Conservation (phyloP, 2,329 filamentous ascomycete species). For the Arthroderma sp. region DNA sequence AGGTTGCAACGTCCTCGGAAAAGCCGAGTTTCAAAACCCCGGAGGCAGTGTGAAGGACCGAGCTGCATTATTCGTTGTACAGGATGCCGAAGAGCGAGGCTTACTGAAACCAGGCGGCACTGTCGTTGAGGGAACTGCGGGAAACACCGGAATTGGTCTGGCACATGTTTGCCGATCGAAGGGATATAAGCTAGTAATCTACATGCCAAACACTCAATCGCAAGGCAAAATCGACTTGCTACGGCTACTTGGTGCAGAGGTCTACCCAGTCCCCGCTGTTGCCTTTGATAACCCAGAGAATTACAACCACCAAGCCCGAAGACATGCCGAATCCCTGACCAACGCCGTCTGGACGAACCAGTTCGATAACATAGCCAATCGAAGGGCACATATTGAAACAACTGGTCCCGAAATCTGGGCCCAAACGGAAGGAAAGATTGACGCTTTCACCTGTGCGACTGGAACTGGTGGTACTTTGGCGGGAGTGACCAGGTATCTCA, state of each 20-base stretch:
- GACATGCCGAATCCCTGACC: conserved; percentile 74
- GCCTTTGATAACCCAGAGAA: conserved; percentile 91
- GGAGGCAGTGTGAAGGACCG: conserved; percentile 94
- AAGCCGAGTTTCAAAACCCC: conserved; percentile 98
- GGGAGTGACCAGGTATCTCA: conserved; percentile 76
- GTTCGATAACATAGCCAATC: conserved; percentile 93
- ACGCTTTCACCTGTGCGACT: conserved; percentile 91
- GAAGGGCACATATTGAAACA: conserved; percentile 88
- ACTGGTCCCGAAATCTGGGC: conserved; percentile 96
- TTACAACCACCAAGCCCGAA: conserved; percentile 90
- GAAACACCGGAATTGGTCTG: conserved; percentile 95
- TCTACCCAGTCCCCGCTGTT: conserved; percentile 89
- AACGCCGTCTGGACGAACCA: conserved; percentile 98
- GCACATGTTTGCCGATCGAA: conserved; percentile 88
- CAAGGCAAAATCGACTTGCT: conserved; percentile 95
- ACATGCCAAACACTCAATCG: conserved; percentile 98
- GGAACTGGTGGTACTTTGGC: conserved; percentile 88
- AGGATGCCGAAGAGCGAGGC: conserved; percentile 81
- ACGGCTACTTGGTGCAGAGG: conserved; percentile 80
- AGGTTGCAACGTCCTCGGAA: conserved; percentile 86
- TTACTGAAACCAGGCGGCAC: conserved; percentile 76
- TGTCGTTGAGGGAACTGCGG: conserved; percentile 91
- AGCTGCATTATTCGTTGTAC: conserved; percentile 84
- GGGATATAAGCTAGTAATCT: conserved; percentile 93
- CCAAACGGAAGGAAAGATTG: conserved; percentile 72